Base-by-base conservation (phyloP, 176 grass and related monocot genomes). In the Cenchrus americanus region DNA sequence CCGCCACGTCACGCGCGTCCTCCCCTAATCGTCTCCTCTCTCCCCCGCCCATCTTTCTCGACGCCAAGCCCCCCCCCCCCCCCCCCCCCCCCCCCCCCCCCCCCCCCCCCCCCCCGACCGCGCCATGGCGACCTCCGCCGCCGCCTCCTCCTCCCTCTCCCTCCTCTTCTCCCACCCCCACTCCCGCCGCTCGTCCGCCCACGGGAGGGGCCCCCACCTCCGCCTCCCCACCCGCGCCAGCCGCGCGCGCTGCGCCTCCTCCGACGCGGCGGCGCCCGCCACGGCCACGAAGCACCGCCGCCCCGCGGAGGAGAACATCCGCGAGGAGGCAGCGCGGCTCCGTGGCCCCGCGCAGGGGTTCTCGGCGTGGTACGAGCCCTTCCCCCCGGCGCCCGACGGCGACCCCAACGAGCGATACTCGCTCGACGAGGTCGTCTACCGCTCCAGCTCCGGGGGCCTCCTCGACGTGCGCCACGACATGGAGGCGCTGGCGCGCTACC, bases 231-330 rank as follows among this genome's bases (percentile, higher is more conserved):
- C 71, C 8, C 71, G 71, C 71, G 48, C 71, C 8, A 34, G 15
- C 84, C 62, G 87, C 84, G 23, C 34, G 72, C 77, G 73, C 60
- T 90, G 77, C 69, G 78, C 86, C 68, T 52, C 91, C 30, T 84
- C 92, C 65, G 76, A 80, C 70, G 71, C 22, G 11, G 15, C 51
- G 3, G 34, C 34, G 52, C 24, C 82, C 42, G 44, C 80, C 11
- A 75, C 87, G 4, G 66, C 79, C 53, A 81, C 86, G 10, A 92
- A 82, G 82, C 86, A 90, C 74, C 90, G 92, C 32, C 90, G 92
- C 19, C 88, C 92, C 7, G 88, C 90, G 42, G 90, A 94, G 46
- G 92, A 92, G 86, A 97, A 97, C 81, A 97, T 97, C 83, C 85
- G 95, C 9, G 88, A 97, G 88, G 89, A 89, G 84, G 92, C 85